Evolutionary conservation across 139 green algal genomes (phyloP).

Genomic region (Deuterostichococcus epilithicus): DNA sequence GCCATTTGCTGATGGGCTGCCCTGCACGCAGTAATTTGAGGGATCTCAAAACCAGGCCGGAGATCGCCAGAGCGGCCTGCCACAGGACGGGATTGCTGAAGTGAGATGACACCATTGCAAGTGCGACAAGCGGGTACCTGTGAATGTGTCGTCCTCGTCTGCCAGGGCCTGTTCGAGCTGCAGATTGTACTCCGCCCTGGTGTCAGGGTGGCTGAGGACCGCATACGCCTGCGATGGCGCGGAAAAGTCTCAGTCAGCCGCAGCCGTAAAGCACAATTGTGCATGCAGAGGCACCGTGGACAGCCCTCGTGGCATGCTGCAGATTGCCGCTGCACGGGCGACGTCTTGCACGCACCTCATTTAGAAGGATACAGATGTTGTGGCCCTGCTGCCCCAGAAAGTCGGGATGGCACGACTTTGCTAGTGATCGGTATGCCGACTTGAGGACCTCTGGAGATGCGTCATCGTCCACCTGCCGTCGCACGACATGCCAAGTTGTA

Average conservation of each 20-base stretch:
- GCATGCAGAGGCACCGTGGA: not conserved
- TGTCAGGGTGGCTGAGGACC: slow-evolving; percentile 48
- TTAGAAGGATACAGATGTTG: slow-evolving; percentile 82
- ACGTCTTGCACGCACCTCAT: no score
- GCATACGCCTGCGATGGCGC: slow-evolving; percentile 36
- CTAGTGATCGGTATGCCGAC: slow-evolving; percentile 58
- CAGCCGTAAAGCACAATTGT: not conserved
- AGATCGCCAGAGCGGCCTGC: no score
- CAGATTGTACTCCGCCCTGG: slow-evolving; percentile 55
- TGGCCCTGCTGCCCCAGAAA: slow-evolving; percentile 68
- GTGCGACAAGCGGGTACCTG: slow-evolving; percentile 27
- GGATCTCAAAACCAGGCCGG: no score
- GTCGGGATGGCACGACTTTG: slow-evolving; percentile 72
- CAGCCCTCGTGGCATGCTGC: not conserved
- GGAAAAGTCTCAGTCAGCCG: not conserved
- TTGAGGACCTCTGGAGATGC: slow-evolving; percentile 66
- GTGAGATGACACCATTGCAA: no score
- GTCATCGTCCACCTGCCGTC: slow-evolving; percentile 60
- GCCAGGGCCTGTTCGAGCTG: slow-evolving; percentile 46
- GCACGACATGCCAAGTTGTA: not conserved
- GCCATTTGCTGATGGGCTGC: slow-evolving; percentile 73
- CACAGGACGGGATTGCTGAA: no score
- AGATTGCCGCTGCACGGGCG: no score
- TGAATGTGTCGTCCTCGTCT: slow-evolving; percentile 69
- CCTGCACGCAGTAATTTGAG: slow-evolving; percentile 32